Conservation (phyloP, 1,284 basidiomycete species). For the Exsudoporus floridanus region DNA sequence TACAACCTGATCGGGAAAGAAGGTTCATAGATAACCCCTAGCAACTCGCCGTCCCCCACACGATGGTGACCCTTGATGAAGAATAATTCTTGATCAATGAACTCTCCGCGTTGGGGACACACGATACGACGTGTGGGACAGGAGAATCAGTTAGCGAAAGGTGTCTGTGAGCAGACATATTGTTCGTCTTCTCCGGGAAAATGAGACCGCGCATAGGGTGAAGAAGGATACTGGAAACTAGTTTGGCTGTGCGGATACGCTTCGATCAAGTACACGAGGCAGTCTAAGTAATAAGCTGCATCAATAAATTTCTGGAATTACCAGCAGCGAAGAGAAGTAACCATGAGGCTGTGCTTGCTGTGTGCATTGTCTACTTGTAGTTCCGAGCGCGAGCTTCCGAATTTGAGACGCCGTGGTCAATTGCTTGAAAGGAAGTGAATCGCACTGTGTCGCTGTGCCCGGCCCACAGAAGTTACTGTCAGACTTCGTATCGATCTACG, state of each 20-base stretch:
- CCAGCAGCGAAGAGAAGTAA: constrained; percentile 6
- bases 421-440: neutral
- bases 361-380: neutral
- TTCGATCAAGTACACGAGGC: constrained; percentile 22
- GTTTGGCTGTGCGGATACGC: constrained; percentile 1
- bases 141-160: constrained; percentile 21
- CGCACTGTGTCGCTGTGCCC: neutral
- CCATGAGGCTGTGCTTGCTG: constrained; percentile 9
- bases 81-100: constrained; percentile 8
- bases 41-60: constrained; percentile 5
- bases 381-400: neutral
- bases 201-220: constrained; percentile 1
- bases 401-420: constrained; percentile 2
- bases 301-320: constrained; percentile 5
- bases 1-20: constrained; percentile 1
- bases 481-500: no score
- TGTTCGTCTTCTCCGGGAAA: constrained; percentile 8
- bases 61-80: constrained; percentile 7
- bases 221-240: constrained; percentile 6
- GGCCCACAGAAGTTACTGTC: neutral
- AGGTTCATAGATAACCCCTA: neutral
- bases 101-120: constrained; percentile 12
- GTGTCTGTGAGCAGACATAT: constrained; percentile 23
- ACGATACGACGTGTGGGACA: constrained; percentile 10
- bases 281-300: constrained; percentile 5